phyloP scores from a whole-genome alignment of 352 stramenopile genomes.

The Pythium biforme region DNA sequence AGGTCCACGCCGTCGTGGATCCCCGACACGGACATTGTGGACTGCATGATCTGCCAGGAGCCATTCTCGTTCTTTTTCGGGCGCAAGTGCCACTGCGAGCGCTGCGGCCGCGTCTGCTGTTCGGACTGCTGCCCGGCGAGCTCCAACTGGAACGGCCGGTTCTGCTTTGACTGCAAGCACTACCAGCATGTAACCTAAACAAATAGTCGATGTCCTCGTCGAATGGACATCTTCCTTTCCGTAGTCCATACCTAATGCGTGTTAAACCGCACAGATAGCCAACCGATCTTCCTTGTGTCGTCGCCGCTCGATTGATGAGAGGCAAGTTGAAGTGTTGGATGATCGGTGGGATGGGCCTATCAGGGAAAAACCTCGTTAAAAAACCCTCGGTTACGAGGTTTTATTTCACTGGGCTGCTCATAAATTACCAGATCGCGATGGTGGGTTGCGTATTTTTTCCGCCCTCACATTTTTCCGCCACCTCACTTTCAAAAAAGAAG shows the following conservation, averaged over 20 bases:
- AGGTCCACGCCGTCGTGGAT: conserved; percentile 64
- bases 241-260: background rate
- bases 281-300: no score
- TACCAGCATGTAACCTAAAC: conserved; percentile 52
- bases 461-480: background rate
- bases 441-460: conserved; percentile 13
- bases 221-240: background rate
- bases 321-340: conserved; percentile 19
- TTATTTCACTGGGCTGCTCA: background rate
- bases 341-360: background rate
- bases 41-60: conserved; percentile 77
- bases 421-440: conserved; percentile 6
- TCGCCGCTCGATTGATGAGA: background rate
- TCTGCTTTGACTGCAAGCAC: conserved; percentile 80
- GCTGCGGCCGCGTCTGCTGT: conserved; percentile 76
- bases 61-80: conserved; percentile 72
- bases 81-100: conserved; percentile 69
- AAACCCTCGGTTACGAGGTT: conserved; percentile 15
- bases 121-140: conserved; percentile 67
- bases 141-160: conserved; percentile 68
- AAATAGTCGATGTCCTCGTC: background rate
- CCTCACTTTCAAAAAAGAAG: conserved; percentile 14
- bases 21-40: conserved; percentile 44
- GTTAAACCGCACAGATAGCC: background rate
- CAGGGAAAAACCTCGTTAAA: conserved; percentile 11